A percentile compares a stretch with the other conserved stretches of the same genome.
These are phyloP conservation scores for Amesomyces nigricolor DNA, from an alignment of 2,329 filamentous ascomycete species.

Conservation along the genomic window DNA sequence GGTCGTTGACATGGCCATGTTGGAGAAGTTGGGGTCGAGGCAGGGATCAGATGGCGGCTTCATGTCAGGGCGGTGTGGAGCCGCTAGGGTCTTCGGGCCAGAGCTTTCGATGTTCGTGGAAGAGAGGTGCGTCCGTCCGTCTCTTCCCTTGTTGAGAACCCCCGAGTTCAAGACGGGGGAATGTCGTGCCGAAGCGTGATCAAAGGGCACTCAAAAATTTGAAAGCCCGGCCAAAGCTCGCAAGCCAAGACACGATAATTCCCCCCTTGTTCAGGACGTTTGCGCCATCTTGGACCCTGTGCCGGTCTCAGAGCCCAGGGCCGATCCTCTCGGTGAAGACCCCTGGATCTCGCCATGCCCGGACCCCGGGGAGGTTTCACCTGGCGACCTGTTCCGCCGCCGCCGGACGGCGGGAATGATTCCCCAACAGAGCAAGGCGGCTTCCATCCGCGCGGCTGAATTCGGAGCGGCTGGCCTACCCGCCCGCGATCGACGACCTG, in stretches of 20 bases:
- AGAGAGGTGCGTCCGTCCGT: neutral
- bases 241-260: neutral
- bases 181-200: neutral
- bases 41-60: conserved; percentile 17
- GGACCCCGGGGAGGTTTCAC: neutral
- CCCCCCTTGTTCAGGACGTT: neutral
- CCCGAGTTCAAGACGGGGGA: no score
- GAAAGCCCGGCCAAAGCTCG: conserved; percentile 20
- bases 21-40: conserved; percentile 18
- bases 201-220: conserved; percentile 9
- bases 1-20: conserved; percentile 1
- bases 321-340: conserved; percentile 11
- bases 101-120: neutral
- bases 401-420: conserved; percentile 12
- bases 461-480: conserved; percentile 5
- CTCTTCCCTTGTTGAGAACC: neutral
- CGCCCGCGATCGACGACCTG: conserved; percentile 2
- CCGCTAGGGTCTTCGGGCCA: conserved; percentile 16
- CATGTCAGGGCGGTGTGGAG: conserved; percentile 15
- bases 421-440: conserved; percentile 10
- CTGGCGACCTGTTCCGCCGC: conserved; percentile 1
- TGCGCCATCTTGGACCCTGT: neutral
- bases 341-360: conserved; percentile 13
- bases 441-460: conserved; percentile 7
- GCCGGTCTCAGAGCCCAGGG: neutral